These are phyloP conservation scores for Mucor indicus DNA, from an alignment of 371 early-diverging fungal genomes.

Conservation along the genomic window DNA sequence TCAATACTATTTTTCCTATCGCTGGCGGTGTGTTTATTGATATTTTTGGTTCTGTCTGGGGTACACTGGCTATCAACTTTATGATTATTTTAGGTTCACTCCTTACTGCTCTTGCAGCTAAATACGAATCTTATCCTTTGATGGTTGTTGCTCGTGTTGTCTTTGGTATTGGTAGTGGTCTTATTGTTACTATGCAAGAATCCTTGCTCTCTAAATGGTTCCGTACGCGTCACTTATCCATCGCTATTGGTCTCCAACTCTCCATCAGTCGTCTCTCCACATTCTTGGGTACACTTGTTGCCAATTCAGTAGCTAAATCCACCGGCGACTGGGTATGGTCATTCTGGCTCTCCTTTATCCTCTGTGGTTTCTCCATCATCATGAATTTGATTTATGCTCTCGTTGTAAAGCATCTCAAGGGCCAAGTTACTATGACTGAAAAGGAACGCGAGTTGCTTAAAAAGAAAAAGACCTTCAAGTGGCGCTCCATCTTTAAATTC, in stretches of 20 bases:
- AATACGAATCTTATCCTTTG: slow-evolving; percentile 29
- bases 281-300: slow-evolving; percentile 49
- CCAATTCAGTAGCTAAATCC: slow-evolving; percentile 35
- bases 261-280: slow-evolving; percentile 49
- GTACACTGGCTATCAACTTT: slow-evolving; percentile 40
- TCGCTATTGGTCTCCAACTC: slow-evolving; percentile 50
- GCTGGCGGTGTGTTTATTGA: slow-evolving; percentile 50
- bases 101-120: slow-evolving; percentile 44
- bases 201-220: slow-evolving; percentile 59
- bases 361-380: slow-evolving; percentile 43
- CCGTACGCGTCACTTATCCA: slow-evolving; percentile 34
- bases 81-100: slow-evolving; percentile 45
- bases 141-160: slow-evolving; percentile 52
- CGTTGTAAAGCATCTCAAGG: slow-evolving; percentile 35
- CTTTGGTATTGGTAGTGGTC: slow-evolving; percentile 54
- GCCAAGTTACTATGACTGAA: slow-evolving; percentile 18
- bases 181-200: slow-evolving; percentile 60
- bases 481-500: slow-evolving; percentile 40
- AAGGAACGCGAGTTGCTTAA: slow-evolving; percentile 24
- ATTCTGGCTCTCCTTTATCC: slow-evolving; percentile 49
- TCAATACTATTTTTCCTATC: slow-evolving; percentile 55
- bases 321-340: slow-evolving; percentile 51
- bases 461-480: slow-evolving; percentile 37
- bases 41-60: slow-evolving; percentile 51
- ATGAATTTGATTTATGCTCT: slow-evolving; percentile 48